These are phyloP conservation scores for Castanopsis chinensis DNA, from an alignment of 306 rosid species.

Conservation along the genomic window DNA sequence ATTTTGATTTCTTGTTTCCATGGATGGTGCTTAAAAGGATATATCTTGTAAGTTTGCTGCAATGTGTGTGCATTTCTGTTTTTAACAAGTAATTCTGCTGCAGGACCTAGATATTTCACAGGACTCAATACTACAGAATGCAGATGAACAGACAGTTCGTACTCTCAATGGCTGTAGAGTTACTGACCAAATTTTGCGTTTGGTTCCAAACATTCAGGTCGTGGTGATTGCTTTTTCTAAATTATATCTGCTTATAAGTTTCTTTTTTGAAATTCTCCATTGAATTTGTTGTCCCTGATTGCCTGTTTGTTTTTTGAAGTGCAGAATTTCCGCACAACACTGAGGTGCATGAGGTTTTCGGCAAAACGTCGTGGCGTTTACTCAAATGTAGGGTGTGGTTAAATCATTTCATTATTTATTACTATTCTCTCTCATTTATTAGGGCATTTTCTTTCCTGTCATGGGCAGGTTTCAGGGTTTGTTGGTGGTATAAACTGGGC, in stretches of 20 bases:
- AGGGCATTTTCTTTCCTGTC: slow-evolving; percentile 26
- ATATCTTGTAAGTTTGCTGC: neutral
- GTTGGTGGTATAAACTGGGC: slow-evolving; percentile 99
- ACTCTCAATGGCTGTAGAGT: slow-evolving; percentile 98
- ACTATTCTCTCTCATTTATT: slow-evolving; percentile 20
- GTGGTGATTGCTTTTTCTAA: slow-evolving; percentile 4
- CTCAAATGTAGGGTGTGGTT: slow-evolving; percentile 69
- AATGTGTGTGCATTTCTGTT: neutral
- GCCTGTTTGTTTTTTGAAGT: slow-evolving; percentile 28
- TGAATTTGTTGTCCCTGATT: slow-evolving; percentile 22
- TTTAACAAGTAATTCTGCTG: slow-evolving; percentile 4
- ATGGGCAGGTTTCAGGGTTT: slow-evolving; percentile 86
- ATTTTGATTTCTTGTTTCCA: neutral
- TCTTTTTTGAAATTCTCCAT: slow-evolving; percentile 7
- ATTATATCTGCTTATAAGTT: neutral
- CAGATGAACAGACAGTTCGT: slow-evolving; percentile 94
- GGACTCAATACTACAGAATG: slow-evolving; percentile 79
- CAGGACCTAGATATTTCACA: slow-evolving; percentile 95
- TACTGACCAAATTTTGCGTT: slow-evolving; percentile 84
- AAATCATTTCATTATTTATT: slow-evolving; percentile 11
- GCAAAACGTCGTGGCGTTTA: slow-evolving; percentile 96
- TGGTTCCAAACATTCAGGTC: slow-evolving; percentile 99
- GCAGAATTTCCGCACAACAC: slow-evolving; percentile 89
- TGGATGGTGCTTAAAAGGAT: slow-evolving; percentile 1
- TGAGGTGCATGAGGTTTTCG: slow-evolving; percentile 96